phyloP scores from a whole-genome alignment of 345 rosid species.

The Brassica incana region DNA sequence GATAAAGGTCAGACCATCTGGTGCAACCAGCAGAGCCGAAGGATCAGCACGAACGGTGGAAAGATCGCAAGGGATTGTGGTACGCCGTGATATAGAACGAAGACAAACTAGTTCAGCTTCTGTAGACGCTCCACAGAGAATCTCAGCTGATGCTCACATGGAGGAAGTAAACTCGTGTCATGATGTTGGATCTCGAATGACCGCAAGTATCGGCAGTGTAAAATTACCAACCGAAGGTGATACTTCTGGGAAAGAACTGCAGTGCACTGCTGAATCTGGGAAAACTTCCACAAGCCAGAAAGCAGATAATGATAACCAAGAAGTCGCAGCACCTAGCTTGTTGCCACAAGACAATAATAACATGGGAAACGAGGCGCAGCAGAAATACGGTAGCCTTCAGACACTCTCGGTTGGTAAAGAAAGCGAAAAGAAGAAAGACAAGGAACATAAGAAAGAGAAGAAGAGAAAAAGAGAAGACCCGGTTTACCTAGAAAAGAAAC shows the following conservation, averaged over 20 bases:
- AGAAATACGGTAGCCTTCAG: slow-evolving; percentile 66
- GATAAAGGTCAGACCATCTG: slow-evolving; percentile 70
- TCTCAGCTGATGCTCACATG: slow-evolving; percentile 63
- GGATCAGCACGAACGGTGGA: slow-evolving; percentile 66
- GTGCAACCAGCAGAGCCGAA: slow-evolving; percentile 69
- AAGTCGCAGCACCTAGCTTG: slow-evolving; percentile 48
- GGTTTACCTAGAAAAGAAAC: slow-evolving; percentile 67
- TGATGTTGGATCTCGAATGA: slow-evolving; percentile 80
- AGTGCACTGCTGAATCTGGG: slow-evolving; percentile 96
- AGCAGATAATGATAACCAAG: slow-evolving; percentile 44
- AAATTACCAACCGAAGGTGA: slow-evolving; percentile 68
- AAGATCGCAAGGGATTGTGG: slow-evolving; percentile 58
- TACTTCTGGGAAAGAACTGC: slow-evolving; percentile 76
- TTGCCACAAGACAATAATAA: slow-evolving; percentile 44
- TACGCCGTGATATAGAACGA: slow-evolving; percentile 51
- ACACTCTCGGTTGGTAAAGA: slow-evolving; percentile 57
- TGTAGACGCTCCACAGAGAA: slow-evolving; percentile 90
- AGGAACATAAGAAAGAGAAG: slow-evolving; percentile 54
- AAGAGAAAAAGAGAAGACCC: slow-evolving; percentile 74
- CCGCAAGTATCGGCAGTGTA: slow-evolving; percentile 94
- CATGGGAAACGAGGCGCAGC: slow-evolving; percentile 51
- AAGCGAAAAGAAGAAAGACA: slow-evolving; percentile 50
- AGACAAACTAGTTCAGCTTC: slow-evolving; percentile 80
- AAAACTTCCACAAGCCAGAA: slow-evolving; percentile 48
- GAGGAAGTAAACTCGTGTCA: slow-evolving; percentile 94